Conservation (phyloP, 2,329 filamentous ascomycete species). For the Botrytis elliptica region DNA sequence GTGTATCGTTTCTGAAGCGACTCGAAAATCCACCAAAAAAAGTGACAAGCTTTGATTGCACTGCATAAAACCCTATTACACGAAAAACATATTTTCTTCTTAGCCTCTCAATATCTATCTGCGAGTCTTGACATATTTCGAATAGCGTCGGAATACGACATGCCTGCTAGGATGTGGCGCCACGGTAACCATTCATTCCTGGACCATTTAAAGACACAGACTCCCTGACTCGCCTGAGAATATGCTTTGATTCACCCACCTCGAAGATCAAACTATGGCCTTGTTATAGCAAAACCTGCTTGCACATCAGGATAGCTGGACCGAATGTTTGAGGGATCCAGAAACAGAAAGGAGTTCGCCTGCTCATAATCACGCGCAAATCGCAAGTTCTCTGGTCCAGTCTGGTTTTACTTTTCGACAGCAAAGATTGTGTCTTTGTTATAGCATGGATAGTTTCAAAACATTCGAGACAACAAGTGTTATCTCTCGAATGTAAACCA, state of each 20-base stretch:
- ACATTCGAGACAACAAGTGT: not conserved
- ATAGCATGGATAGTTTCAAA: not conserved
- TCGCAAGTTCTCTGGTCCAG: not conserved
- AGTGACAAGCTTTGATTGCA: not conserved
- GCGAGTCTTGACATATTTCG: not conserved
- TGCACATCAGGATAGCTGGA: constrained; percentile 79
- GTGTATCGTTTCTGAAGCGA: too few species aligned
- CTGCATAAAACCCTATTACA: not conserved
- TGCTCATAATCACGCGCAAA: too few species aligned
- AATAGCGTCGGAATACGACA: constrained; percentile 77
- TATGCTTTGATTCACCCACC: constrained; percentile 86
- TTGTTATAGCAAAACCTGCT: constrained; percentile 82
- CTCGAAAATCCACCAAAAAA: not conserved
- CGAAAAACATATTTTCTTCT: not conserved
- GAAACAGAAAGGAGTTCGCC: constrained; percentile 59
- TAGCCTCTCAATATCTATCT: not conserved
- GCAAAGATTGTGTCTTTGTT: not conserved
- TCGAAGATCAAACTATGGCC: constrained; percentile 87
- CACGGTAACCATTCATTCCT: constrained; percentile 85
- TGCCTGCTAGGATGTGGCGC: constrained; percentile 92
- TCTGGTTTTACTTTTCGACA: not conserved
- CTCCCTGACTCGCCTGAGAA: constrained; percentile 77
- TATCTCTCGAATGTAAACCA: not conserved
- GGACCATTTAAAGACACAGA: constrained; percentile 68
- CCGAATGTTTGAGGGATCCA: constrained; percentile 81